These are phyloP conservation scores for Leccinum disarticulatum DNA, from an alignment of 768 basidiomycete genomes.

Conservation along the genomic window DNA sequence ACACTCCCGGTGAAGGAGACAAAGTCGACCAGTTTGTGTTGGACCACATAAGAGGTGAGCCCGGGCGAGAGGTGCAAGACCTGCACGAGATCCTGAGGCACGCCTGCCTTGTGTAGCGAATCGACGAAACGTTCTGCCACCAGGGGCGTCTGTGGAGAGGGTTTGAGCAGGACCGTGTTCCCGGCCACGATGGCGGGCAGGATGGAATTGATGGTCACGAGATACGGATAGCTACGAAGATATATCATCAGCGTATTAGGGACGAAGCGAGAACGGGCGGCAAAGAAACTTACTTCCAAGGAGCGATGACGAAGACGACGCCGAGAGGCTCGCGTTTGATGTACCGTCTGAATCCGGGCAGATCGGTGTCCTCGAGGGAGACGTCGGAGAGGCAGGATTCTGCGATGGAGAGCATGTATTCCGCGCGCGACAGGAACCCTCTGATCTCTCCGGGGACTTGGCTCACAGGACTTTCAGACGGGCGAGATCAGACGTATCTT, in stretches of 20 bases:
- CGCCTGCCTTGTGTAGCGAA: conserved; percentile 72
- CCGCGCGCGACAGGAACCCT: conserved; percentile 78
- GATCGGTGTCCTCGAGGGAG: conserved; percentile 70
- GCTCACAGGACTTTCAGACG: conserved; percentile 61
- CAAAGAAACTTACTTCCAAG: conserved; percentile 74
- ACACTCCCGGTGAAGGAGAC: conserved; percentile 93
- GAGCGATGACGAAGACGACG: conserved; percentile 83
- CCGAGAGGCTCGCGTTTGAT: conserved; percentile 86
- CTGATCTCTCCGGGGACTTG: conserved; percentile 78
- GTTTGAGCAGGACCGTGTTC: conserved; percentile 90
- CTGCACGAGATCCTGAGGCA: conserved; percentile 73
- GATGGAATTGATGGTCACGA: conserved; percentile 87
- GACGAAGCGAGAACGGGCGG: neutral
- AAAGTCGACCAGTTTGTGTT: conserved; percentile 71
- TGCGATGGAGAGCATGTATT: conserved; percentile 86
- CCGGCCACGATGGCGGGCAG: conserved; percentile 90
- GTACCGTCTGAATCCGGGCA: conserved; percentile 79
- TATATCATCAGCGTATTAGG: conserved; percentile 1
- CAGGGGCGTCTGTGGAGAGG: conserved; percentile 94
- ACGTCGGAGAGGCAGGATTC: conserved; percentile 71
- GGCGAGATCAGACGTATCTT: neutral
- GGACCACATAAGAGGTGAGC: conserved; percentile 58
- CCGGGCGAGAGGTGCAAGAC: conserved; percentile 71
- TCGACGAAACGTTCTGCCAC: conserved; percentile 77
- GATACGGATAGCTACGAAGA: conserved; percentile 73